Conservation (phyloP, 1,284 basidiomycete species). For the Exobasidium cylindrosporum region DNA sequence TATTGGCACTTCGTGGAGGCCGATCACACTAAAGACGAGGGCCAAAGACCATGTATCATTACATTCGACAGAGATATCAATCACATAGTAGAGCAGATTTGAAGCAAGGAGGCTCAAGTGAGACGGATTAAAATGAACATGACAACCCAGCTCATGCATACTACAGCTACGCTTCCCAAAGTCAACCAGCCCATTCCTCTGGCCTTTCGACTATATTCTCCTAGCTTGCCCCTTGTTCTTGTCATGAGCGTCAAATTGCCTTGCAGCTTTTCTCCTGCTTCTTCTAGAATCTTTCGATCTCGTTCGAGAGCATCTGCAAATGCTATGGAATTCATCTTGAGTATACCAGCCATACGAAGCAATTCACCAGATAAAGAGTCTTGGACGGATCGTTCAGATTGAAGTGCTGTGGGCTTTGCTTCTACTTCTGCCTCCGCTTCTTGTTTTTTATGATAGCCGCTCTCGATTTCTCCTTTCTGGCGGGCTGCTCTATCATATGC, state of each 20-base stretch:
- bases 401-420: constrained; percentile 19
- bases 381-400: constrained; percentile 40
- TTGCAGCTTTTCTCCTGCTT: constrained; percentile 33
- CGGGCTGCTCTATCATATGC: not conserved
- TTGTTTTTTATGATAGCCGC: not conserved
- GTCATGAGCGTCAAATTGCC: constrained; percentile 52
- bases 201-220: constrained; percentile 46
- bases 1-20: constrained; percentile 46
- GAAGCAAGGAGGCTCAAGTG: constrained; percentile 23
- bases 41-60: not conserved
- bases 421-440: not conserved
- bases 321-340: constrained; percentile 45
- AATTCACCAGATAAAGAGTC: constrained; percentile 51
- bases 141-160: constrained; percentile 48
- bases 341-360: constrained; percentile 48
- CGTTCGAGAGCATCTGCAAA: constrained; percentile 51
- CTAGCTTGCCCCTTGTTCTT: constrained; percentile 46
- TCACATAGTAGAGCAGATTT: not conserved
- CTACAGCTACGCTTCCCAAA: constrained; percentile 37
- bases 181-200: constrained; percentile 54
- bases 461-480: not conserved
- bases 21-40: not conserved
- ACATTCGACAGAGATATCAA: not conserved
- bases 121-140: constrained; percentile 52
- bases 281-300: constrained; percentile 47